Base-by-base conservation (phyloP, 2,329 filamentous ascomycete species). In the Chalaropsis thielavioides region DNA sequence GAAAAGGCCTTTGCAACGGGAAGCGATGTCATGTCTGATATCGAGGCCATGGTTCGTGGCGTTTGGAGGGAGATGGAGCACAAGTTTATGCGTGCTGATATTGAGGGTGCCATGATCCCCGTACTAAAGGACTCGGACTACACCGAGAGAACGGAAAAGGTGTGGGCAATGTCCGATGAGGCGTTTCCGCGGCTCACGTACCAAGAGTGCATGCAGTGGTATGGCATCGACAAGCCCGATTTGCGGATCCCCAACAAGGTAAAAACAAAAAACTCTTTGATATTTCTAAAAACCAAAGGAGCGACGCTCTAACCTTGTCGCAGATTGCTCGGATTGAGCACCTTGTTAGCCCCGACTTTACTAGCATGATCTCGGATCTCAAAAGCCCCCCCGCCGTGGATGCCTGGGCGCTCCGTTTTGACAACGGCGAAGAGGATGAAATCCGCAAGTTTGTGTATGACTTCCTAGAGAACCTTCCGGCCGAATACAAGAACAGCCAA, bases 191-290 rank as follows among this genome's bases (percentile, higher is more conserved):
- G 80, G 24, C 79, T 90, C 70, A 81, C 83, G 1, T 99, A 97
- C 71, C 74, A 87, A 40, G 79, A 88, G 46, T 88, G 87, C 19
- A 97, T 99, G 86, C 76, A 81, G 0, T 78, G 76, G 2, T 95
- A 92, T 71, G 94, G 94, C 11, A 88, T 85, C 3, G 94, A 99
- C 74, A 99, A 99, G 74, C 94, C 94, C 3, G 94, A 99, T 72
- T 76, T 92, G 10, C 84, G 94, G 19, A 87, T 92, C 44, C 82
- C 83, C 1, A 85, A 84, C 31, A 76, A 82, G 71, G 86, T 89
- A 73, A 63, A n/a, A n/a, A n/a, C n/a, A n/a, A n/a, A n/a, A n/a
- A 78, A 72, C 4, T 31, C 17, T 6, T 27, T 7, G n/a, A 61
- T 43, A 27, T 62, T 13, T 7, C 38, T 51, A 17, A 22, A 3